Base-by-base conservation (phyloP, 768 basidiomycete species). In the Suillus placidus region DNA sequence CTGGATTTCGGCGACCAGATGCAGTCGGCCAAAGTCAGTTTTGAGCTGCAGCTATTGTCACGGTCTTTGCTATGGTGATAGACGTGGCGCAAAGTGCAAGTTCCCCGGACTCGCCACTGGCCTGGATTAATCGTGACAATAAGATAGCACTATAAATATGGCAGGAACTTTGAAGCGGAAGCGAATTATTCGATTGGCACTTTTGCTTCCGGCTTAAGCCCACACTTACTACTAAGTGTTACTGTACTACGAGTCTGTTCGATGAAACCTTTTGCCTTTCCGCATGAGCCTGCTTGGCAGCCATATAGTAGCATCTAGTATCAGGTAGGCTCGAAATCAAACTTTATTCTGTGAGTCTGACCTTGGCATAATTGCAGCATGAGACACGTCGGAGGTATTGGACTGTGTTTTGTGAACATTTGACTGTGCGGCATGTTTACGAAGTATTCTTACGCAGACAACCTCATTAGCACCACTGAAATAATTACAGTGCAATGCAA, bases 21-120 rank as follows among this genome's bases (percentile, higher is more conserved):
- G 14, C 26, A 62, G 35, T 57, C 9, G 26, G 20, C 26, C 20
- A 20, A 40, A 18, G 37, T 63, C 14, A 30, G 32, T 26, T 42
- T 14, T 23, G 26, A 32, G 37, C 20, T n/a, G 37, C 37, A 61
- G 26, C 26, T 60, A 60, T 63, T 63, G 62, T 54, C 16, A 32
- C 16, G 30, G 30, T 63, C 26, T 63, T 63, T 26, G 37, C 62
- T 60, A 63, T 63, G 62, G 58, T 60, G 40, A 60, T 60, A 38
- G 52, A 63, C 23, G 38, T 54, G 62, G 6, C 1, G 52, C 55
- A 61, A 61, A 42, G 34, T 40, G 55, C 16, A 37, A 38, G 30
- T 56, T 55, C 54, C 32, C 37, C 26, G 12, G 20, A 32, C 16
- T 42, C 7, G 42, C 16, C 42, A 18, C 37, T 12, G 37, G 37